phyloP scores from a whole-genome alignment of 129 eudicot genomes.

The Pseudognaphalium luteoalbum region DNA sequence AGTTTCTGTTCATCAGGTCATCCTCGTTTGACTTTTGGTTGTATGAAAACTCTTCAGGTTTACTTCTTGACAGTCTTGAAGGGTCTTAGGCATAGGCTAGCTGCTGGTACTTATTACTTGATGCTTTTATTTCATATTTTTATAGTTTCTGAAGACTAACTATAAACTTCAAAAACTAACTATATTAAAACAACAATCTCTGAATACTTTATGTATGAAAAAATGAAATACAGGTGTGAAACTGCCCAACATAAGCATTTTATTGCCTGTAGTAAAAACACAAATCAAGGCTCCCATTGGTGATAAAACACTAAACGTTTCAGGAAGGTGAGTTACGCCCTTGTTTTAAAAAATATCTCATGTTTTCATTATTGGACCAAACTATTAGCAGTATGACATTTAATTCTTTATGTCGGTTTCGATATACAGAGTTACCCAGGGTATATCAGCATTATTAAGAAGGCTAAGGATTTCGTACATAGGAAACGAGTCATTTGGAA shows the following conservation, averaged over 20 bases:
- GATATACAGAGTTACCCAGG: constrained; percentile 67
- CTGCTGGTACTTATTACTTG: constrained; percentile 65
- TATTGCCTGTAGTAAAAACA: constrained; percentile 69
- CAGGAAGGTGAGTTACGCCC: constrained; percentile 65
- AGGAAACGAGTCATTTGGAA: constrained; percentile 85
- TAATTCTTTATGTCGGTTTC: constrained; percentile 1
- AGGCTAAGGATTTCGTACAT: constrained; percentile 72
- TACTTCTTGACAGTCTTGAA: constrained; percentile 90
- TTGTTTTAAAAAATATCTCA: neutral
- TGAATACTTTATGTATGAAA: neutral
- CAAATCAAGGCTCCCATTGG: constrained; percentile 62
- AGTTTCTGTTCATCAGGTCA: constrained; percentile 3
- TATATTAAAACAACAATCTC: neutral
- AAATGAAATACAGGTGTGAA: constrained; percentile 59
- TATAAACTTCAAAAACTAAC: neutral
- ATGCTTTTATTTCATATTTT: neutral
- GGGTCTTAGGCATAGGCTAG: constrained; percentile 95
- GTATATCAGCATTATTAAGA: constrained; percentile 78
- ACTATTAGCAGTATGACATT: neutral
- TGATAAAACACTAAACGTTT: constrained; percentile 59
- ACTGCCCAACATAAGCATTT: constrained; percentile 73
- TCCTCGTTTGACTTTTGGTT: constrained; percentile 21
- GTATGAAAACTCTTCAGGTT: constrained; percentile 56
- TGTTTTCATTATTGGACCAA: neutral
- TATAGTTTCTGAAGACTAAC: constrained; percentile 11